Evolutionary conservation across 441 rosid genomes (phyloP).

Genomic region (Adansonia grandidieri): DNA sequence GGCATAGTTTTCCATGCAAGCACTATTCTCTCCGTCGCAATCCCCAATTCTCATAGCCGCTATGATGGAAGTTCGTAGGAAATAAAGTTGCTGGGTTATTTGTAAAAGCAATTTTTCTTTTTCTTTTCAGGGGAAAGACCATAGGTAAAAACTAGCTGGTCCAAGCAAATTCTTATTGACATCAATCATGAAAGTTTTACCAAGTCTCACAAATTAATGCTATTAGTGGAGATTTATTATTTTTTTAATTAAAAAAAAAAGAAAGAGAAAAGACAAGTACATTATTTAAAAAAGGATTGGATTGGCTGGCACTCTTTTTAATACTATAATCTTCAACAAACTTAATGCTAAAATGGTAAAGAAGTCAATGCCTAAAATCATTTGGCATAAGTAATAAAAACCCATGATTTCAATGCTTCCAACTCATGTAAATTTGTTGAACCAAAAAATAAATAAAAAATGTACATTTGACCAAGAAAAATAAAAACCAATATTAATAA

Average conservation of each 20-base stretch:
- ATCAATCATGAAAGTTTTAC: not conserved
- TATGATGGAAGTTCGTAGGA: slow-evolving; percentile 19
- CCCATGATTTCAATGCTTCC: not conserved
- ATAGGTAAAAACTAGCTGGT: not conserved
- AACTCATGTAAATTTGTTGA: not conserved
- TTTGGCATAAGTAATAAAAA: not conserved
- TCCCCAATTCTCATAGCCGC: slow-evolving; percentile 22
- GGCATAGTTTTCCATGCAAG: slow-evolving; percentile 12
- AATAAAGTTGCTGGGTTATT: not conserved
- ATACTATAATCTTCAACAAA: not conserved
- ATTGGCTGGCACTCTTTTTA: not conserved
- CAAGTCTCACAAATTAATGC: not conserved
- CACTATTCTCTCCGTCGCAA: not conserved
- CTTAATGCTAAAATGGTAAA: not conserved
- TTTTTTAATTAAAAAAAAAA: not conserved
- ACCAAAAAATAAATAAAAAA: too few species aligned
- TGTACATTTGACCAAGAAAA: too few species aligned
- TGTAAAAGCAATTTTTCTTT: not conserved
- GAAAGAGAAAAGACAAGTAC: too few species aligned
- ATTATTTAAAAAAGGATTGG: not conserved
- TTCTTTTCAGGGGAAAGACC: not conserved
- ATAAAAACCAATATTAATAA: too few species aligned
- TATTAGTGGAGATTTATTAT: not conserved
- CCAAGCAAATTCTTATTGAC: not conserved
- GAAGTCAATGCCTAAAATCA: not conserved